Base-by-base conservation (phyloP, 192 early-diverging fungal genomes). In the Coemansia sp. region DNA sequence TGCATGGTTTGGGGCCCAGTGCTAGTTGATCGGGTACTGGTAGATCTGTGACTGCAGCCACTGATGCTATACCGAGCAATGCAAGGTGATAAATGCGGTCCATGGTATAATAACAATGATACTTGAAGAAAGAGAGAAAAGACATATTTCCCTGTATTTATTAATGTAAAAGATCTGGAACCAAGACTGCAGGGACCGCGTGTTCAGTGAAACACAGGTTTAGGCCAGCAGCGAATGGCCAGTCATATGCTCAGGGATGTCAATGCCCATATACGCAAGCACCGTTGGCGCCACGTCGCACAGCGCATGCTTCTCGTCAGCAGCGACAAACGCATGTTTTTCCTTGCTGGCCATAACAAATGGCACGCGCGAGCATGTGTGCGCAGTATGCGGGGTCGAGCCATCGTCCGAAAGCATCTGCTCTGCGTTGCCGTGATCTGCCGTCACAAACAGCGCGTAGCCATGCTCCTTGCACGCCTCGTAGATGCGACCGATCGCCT, bases 391-490 rank as follows among this genome's bases (percentile, higher is more conserved):
- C 35, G 98, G 98, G 45, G 88, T 86, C 23, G 73, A 83, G 55
- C 85, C 86, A 62, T 95, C 93, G 56, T 88, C 90, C 8, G 87
- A 84, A 45, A 95, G 55, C 95, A 98, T 98, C 87, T 99, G 93
- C 71, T 99, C 98, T 27, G 96, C 96, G 71, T 99, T 99, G 38
- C 98, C 98, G 77, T 99, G 98, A 81, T 99, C 98, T 7, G 98
- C 88, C 6, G 96, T 99, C 50, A 99, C 76, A 72, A 99, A 95
- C 43, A 98, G 83, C 45, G 88, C 83, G 72, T 98, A 99, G 21
- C 90, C 92, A 60, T 92, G 81, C 58, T 81, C 73, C 75, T 93
- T 88, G 78, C 95, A 97, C 23, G 98, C 96, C 63, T 94, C 91
- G 73, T 89, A 92, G 69, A 99, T 92, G 58, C 84, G 82, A 37